Conservation (phyloP, 352 stramenopile genomes). For the Globisporangium barbulae region DNA sequence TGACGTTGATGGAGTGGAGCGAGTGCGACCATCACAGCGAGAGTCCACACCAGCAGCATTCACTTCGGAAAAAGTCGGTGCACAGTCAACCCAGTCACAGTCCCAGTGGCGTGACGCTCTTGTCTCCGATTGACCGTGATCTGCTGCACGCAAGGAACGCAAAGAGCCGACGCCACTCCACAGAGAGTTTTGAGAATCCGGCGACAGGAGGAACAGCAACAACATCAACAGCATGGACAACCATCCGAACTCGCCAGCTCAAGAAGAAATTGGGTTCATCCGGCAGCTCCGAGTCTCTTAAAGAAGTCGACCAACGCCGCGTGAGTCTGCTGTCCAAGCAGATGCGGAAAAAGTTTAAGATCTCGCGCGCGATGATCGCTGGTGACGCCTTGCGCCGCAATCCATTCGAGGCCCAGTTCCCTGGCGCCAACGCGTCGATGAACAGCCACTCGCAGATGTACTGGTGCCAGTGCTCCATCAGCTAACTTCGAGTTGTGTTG, state of each 20-base stretch:
- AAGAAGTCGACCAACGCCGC: constrained; percentile 12
- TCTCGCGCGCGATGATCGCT: constrained; percentile 26
- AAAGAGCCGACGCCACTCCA: not conserved
- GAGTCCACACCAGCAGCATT: not conserved
- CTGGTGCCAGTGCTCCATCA: constrained; percentile 64
- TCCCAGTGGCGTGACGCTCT: not conserved
- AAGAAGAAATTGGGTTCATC: not conserved
- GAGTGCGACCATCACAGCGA: constrained; percentile 8
- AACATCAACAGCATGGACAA: constrained; percentile 2
- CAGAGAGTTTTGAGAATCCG: not conserved
- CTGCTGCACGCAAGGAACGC: not conserved
- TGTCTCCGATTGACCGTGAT: not conserved
- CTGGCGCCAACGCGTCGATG: not conserved
- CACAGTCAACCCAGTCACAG: constrained; percentile 4
- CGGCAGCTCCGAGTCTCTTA: constrained; percentile 15
- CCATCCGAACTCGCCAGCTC: not conserved
- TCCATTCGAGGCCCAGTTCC: constrained; percentile 31
- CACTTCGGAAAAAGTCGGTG: not conserved
- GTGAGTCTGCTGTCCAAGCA: constrained; percentile 46
- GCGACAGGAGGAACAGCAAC: not conserved
- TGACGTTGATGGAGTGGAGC: constrained; percentile 33
- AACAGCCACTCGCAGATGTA: constrained; percentile 25
- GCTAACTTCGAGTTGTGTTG: constrained; percentile 21
- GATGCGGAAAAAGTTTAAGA: constrained; percentile 49
- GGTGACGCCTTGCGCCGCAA: constrained; percentile 27